A percentile compares a stretch with the other conserved stretches of the same genome.
These are phyloP conservation scores for Paralagenidium karlingii DNA, from an alignment of 352 stramenopile genomes.

Conservation along the genomic window DNA sequence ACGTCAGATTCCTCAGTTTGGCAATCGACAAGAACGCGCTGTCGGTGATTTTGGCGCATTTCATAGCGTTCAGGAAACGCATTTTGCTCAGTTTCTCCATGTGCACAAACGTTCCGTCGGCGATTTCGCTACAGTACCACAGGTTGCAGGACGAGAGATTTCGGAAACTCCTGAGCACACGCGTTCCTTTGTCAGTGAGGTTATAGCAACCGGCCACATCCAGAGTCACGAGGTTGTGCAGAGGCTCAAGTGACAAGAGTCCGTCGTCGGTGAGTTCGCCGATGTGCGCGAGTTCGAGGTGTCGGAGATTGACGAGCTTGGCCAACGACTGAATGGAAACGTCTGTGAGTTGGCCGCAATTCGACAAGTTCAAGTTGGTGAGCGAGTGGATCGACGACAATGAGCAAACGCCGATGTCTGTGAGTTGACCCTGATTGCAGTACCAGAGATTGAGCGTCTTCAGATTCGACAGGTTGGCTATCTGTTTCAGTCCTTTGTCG, in stretches of 20 bases:
- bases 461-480: conserved; percentile 21
- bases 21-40: conserved; percentile 26
- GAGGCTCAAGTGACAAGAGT: conserved; percentile 26
- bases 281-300: conserved; percentile 67
- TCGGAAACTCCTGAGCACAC: conserved; percentile 37
- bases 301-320: conserved; percentile 38
- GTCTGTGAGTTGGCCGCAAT: conserved; percentile 68
- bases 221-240: conserved; percentile 42
- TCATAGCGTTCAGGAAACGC: conserved; percentile 73
- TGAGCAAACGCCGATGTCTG: conserved; percentile 36
- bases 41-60: conserved; percentile 63
- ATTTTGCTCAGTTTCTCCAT: conserved; percentile 36
- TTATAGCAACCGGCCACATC: conserved; percentile 75
- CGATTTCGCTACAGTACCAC: conserved; percentile 78
- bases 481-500: conserved; percentile 29
- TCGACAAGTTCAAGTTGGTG: conserved; percentile 59
- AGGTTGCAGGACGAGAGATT: conserved; percentile 56
- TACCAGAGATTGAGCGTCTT: conserved; percentile 69
- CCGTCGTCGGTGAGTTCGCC: conserved; percentile 56
- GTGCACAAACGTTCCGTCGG: conserved; percentile 39
- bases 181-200: conserved; percentile 49
- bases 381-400: conserved; percentile 34
- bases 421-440: conserved; percentile 65
- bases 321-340: conserved; percentile 29
- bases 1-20: conserved; percentile 36